These are phyloP conservation scores for Camellia sinensis DNA, from an alignment of 148 eudicot species.

Conservation along the genomic window DNA sequence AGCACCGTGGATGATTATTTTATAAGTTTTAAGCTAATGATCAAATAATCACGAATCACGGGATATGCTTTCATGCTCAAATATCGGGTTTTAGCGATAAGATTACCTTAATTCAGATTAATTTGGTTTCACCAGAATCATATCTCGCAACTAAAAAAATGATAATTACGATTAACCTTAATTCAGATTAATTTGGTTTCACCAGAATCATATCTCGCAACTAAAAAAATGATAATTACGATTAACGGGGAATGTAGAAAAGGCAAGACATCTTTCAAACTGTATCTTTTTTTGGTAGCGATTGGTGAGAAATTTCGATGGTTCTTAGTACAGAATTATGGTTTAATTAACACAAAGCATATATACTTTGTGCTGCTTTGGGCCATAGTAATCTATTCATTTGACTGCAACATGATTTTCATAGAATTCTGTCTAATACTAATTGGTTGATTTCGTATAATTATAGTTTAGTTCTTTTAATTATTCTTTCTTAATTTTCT, in stretches of 20 bases:
- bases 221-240: neutral
- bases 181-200: neutral
- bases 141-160: no score
- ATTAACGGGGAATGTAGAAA: neutral
- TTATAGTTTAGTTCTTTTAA: no score
- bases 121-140: no score
- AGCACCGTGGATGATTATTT: no score
- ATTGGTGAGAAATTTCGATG: neutral
- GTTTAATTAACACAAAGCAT: conserved; percentile 3
- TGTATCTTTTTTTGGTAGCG: neutral
- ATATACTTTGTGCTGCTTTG: conserved; percentile 5
- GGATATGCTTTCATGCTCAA: no score
- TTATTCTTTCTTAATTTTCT: neutral
- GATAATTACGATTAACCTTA: no score
- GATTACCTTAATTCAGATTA: conserved; percentile 3
- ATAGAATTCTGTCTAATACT: no score
- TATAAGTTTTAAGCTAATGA: no score
- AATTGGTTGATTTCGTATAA: no score
- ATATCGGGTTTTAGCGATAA: neutral
- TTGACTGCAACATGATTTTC: neutral
- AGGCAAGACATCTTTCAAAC: neutral
- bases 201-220: neutral
- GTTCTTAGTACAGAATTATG: neutral
- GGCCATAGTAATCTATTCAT: neutral
- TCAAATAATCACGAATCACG: no score